Base-by-base conservation (phyloP, 1,139 yeast genomes). In the Saccharomyces hybrid region DNA sequence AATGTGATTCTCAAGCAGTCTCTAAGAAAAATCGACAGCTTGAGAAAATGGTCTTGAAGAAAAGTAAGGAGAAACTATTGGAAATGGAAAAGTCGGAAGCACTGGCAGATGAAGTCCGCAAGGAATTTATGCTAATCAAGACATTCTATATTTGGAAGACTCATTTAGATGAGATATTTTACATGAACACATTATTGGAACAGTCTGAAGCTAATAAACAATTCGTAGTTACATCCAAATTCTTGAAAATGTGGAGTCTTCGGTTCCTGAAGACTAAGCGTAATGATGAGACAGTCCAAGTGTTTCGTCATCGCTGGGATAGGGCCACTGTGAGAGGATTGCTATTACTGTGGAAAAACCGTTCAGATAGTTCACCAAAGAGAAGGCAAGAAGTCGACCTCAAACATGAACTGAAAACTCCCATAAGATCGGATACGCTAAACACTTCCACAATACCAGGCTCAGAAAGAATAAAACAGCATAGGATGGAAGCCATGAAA, bases 281-380 rank as follows among this genome's bases (percentile, higher is more conserved):
- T 49, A 69, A 67, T 52, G 58, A 63, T 16, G 71, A 65, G 50
- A 58, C 61, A 1, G 60, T 67, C 3, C 55, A 50, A 5, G 58
- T 59, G 21, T 69, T 68, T 56, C 56, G 60, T 47, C 51, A 54
- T 19, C 61, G 73, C 52, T 70, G 72, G 72, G 53, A 61, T 48
- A 59, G 72, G 51, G 72, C 72, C 2, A 64, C 61, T 41, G 49
- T 66, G 49, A 56, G 72, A 34, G 71, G 69, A 0, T 58, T 68
- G 1, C 47, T 70, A 14, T 42, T 58, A 7, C 50, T 69, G 19
- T 70, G 73, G 73, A 61, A 59, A 34, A 64, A 61, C 4, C 63
- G 62, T 55, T 38, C 58, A 3, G 49, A 49, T 5, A 24, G 16
- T 48, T 48, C 50, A 4, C 29, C 16, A 28, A 31, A 31, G 32